Evolutionary conservation across 257 asterid species (phyloP).

Genomic region (Plectranthus barbatus): DNA sequence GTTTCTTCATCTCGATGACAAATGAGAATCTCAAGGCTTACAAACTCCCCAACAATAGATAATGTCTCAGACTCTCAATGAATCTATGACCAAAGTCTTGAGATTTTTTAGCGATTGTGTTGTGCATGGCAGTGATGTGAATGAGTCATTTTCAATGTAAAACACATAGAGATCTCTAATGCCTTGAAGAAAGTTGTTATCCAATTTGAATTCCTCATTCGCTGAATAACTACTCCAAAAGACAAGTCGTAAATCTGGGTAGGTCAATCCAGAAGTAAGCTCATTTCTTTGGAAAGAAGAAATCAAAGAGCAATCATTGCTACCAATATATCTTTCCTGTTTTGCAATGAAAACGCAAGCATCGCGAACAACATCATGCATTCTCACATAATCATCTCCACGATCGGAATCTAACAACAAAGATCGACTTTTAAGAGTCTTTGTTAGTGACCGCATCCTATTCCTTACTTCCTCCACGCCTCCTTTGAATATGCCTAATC

Average conservation of each 20-base stretch:
- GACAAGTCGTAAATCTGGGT: conserved; percentile 5
- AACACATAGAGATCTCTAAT: conserved; percentile 2
- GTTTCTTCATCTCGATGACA: not conserved
- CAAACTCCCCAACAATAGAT: not conserved
- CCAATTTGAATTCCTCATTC: not conserved
- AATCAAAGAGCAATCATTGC: conserved; percentile 5
- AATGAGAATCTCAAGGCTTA: not conserved
- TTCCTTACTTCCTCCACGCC: conserved; percentile 13
- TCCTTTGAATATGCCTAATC: conserved; percentile 2
- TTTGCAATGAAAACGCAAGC: conserved; percentile 2
- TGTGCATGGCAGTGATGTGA: not conserved
- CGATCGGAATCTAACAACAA: not conserved
- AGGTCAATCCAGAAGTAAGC: not conserved
- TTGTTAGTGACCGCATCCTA: not conserved
- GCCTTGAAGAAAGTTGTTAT: not conserved
- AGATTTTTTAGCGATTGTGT: not conserved
- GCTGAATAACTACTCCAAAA: not conserved
- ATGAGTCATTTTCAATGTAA: not conserved
- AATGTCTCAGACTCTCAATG: not conserved
- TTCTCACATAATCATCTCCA: not conserved
- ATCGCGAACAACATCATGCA: conserved; percentile 19
- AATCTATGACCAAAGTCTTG: not conserved
- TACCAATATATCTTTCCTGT: not conserved
- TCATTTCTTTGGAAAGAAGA: not conserved
- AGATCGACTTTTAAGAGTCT: not conserved